Evolutionary conservation across 495 filamentous ascomycete genomes (phyloP).

Genomic region (Delitschia confertaspora): DNA sequence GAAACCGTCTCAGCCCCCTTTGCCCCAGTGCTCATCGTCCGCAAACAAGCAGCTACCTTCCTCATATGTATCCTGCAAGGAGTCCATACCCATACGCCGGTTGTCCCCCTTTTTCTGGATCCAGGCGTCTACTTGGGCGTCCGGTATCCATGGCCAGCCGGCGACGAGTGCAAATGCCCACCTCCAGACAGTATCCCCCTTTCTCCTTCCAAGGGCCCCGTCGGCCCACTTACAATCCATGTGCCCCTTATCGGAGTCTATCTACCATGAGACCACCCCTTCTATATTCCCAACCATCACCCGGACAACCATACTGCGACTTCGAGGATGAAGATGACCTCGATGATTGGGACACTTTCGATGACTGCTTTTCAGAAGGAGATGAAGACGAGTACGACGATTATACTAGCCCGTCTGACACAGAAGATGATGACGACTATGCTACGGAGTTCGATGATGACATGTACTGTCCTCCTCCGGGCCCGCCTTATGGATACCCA

Average conservation of each 20-base stretch:
- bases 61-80: too few relatives aligned
- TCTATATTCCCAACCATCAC: not conserved
- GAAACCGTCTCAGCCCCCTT: too few relatives aligned
- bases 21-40: too few relatives aligned
- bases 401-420: not conserved
- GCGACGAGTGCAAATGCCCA: too few relatives aligned
- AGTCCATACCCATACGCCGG: too few relatives aligned
- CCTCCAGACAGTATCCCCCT: not conserved
- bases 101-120: too few relatives aligned
- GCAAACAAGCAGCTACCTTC: too few relatives aligned
- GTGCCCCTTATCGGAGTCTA: not conserved
- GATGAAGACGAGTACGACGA: slow-evolving; percentile 1
- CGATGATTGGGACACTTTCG: not conserved
- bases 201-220: not conserved
- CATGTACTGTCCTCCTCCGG: too few relatives aligned
- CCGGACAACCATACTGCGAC: not conserved
- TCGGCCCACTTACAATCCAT: not conserved
- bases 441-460: not conserved
- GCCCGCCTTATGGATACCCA: too few relatives aligned
- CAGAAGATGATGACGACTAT: not conserved
- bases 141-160: too few relatives aligned
- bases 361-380: slow-evolving; percentile 1
- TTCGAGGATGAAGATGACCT: not conserved
- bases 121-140: too few relatives aligned
- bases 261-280: not conserved